A percentile compares a stretch with the other conserved stretches of the same genome.
Evolutionary conservation across 495 filamentous ascomycete genomes (phyloP).

Genomic region (Xanthoparmelia taractica): DNA sequence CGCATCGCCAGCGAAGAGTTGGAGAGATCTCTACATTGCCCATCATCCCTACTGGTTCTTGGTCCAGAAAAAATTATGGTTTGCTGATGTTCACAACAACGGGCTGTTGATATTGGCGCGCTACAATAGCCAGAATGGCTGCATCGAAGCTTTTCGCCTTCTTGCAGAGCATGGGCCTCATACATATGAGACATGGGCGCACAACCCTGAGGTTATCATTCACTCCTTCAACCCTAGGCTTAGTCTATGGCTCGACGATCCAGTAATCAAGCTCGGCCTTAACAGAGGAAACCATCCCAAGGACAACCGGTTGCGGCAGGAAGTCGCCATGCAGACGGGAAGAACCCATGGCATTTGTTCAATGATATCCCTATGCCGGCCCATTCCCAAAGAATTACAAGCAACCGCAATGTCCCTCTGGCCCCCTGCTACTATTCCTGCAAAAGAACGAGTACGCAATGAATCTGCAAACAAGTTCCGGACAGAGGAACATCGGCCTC

Average conservation of each 20-base stretch:
- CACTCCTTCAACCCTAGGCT: slow-evolving; percentile 63
- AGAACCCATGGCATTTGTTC: slow-evolving; percentile 39
- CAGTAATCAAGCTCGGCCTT: slow-evolving; percentile 53
- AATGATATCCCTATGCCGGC: slow-evolving; percentile 39
- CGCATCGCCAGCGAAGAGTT: slow-evolving; percentile 52
- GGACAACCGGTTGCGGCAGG: slow-evolving; percentile 29
- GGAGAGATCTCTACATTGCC: slow-evolving; percentile 59
- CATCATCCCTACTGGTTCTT: slow-evolving; percentile 84
- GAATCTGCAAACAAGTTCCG: slow-evolving; percentile 34
- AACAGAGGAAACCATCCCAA: slow-evolving; percentile 18
- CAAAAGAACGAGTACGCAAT: slow-evolving; percentile 46
- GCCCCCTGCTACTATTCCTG: slow-evolving; percentile 67
- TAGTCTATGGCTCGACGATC: slow-evolving; percentile 60
- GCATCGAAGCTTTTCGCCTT: slow-evolving; percentile 76
- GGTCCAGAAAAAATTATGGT: slow-evolving; percentile 73
- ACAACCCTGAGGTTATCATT: slow-evolving; percentile 62
- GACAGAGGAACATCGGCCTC: slow-evolving; percentile 36
- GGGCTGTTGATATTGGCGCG: slow-evolving; percentile 57
- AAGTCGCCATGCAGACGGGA: slow-evolving; percentile 50
- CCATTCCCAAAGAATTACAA: slow-evolving; percentile 34
- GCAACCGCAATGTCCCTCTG: slow-evolving; percentile 48
- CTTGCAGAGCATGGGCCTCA: slow-evolving; percentile 51
- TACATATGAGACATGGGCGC: slow-evolving; percentile 53
- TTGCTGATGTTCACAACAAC: slow-evolving; percentile 59
- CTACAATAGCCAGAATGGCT: slow-evolving; percentile 61